A percentile compares a stretch with the other conserved stretches of the same genome.
phyloP scores from a whole-genome alignment of 306 rosid species.

The Potentilla sterilis region DNA sequence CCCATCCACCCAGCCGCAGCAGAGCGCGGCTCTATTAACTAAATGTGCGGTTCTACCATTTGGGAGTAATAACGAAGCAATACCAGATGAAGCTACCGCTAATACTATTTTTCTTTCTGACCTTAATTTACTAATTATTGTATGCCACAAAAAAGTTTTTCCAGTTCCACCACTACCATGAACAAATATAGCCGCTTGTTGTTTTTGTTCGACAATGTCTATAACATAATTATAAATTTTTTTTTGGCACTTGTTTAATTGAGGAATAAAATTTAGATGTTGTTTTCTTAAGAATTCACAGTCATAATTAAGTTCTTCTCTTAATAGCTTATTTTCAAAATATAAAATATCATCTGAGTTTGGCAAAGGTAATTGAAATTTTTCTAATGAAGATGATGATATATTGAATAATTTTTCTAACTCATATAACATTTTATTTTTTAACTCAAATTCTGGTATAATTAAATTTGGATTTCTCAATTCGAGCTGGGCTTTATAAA shows the following conservation, averaged over 20 bases:
- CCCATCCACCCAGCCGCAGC: too few relatives aligned
- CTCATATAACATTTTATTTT: background rate
- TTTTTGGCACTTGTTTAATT: background rate
- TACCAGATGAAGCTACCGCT: too few relatives aligned
- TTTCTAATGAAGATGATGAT: background rate
- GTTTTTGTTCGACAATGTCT: too few relatives aligned
- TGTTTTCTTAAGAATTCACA: background rate
- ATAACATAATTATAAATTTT: background rate
- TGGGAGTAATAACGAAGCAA: too few relatives aligned
- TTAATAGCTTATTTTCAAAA: background rate
- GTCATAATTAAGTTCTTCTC: conserved; percentile 2
- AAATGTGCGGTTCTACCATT: too few relatives aligned
- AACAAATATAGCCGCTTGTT: too few relatives aligned
- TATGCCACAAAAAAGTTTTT: too few relatives aligned
- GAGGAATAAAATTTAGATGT: background rate
- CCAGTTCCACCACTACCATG: too few relatives aligned
- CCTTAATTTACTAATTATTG: too few relatives aligned
- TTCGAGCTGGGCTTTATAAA: background rate
- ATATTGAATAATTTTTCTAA: background rate
- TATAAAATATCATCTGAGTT: background rate
- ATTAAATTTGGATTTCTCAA: background rate
- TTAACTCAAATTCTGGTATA: background rate
- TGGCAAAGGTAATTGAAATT: background rate
- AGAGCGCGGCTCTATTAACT: too few relatives aligned
- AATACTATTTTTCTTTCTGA: too few relatives aligned